phyloP scores from a whole-genome alignment of 306 rosid genomes.

The Macrotyloma uniflorum region DNA sequence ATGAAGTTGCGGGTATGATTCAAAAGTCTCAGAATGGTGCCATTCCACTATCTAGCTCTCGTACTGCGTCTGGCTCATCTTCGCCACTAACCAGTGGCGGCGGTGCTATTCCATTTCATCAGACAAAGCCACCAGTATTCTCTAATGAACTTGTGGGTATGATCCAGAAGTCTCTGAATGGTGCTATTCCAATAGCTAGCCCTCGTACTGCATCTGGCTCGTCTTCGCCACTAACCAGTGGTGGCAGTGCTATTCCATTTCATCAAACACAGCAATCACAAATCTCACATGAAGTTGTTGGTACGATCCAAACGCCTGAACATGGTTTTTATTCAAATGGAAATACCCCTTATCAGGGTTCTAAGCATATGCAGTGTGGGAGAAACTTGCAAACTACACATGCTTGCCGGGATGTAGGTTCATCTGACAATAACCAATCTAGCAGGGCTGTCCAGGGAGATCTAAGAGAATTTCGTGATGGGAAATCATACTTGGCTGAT shows the following conservation, averaged over 20 bases:
- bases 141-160: conserved; percentile 49
- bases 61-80: conserved; percentile 69
- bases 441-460: conserved; percentile 45
- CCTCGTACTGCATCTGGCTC: conserved; percentile 73
- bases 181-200: conserved; percentile 26
- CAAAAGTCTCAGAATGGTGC: conserved; percentile 45
- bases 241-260: conserved; percentile 61
- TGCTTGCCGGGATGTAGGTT: conserved; percentile 42
- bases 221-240: conserved; percentile 68
- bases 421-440: conserved; percentile 53
- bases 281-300: conserved; percentile 49
- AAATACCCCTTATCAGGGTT: conserved; percentile 43
- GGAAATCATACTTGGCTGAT: conserved; percentile 54
- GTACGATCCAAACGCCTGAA: conserved; percentile 47
- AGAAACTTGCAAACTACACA: conserved; percentile 53
- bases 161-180: conserved; percentile 47
- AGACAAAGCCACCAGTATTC: conserved; percentile 52
- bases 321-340: conserved; percentile 45
- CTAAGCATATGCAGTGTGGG: conserved; percentile 48
- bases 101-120: conserved; percentile 63
- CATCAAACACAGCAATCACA: conserved; percentile 54
- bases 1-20: conserved; percentile 49
- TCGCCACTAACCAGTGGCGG: conserved; percentile 70
- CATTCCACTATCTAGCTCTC: conserved; percentile 45
- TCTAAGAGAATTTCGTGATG: conserved; percentile 46